These are phyloP conservation scores for Suillus decipiens DNA, from an alignment of 768 basidiomycete species.

Conservation along the genomic window DNA sequence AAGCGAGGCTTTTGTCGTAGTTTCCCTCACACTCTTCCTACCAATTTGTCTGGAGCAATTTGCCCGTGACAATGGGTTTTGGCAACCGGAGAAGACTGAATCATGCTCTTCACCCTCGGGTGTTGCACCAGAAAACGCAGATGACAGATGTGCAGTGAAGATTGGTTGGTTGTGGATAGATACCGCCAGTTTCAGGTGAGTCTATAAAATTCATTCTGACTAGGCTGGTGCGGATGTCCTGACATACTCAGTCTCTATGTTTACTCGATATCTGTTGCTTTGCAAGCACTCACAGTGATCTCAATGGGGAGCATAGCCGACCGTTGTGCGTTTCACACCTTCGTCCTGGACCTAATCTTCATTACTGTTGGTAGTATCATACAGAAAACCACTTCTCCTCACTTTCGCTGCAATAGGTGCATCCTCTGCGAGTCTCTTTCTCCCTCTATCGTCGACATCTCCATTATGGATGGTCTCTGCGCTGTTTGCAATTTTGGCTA, in stretches of 20 bases:
- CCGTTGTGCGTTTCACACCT: constrained; percentile 57
- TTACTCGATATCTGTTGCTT: constrained; percentile 83
- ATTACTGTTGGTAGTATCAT: constrained; percentile 44
- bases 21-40: constrained; percentile 78
- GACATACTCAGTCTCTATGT: constrained; percentile 66
- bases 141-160: constrained; percentile 72
- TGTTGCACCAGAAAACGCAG: constrained; percentile 30
- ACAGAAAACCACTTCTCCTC: constrained; percentile 79
- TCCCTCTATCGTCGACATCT: constrained; percentile 71
- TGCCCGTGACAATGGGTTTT: constrained; percentile 83
- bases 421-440: constrained; percentile 64
- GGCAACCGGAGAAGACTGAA: constrained; percentile 65
- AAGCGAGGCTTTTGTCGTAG: constrained; percentile 82
- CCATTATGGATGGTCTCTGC: constrained; percentile 70
- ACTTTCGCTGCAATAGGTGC: constrained; percentile 76
- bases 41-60: constrained; percentile 88
- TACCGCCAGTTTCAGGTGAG: constrained; percentile 86
- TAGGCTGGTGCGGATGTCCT: neutral
- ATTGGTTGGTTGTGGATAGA: constrained; percentile 88
- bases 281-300: constrained; percentile 93
- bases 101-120: constrained; percentile 46
- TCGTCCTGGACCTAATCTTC: neutral
- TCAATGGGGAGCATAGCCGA: constrained; percentile 93
- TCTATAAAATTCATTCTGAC: neutral
- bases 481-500: constrained; percentile 72